Evolutionary conservation across 176 grass and related monocot genomes (phyloP).

Genomic region (Paspalum notatum): DNA sequence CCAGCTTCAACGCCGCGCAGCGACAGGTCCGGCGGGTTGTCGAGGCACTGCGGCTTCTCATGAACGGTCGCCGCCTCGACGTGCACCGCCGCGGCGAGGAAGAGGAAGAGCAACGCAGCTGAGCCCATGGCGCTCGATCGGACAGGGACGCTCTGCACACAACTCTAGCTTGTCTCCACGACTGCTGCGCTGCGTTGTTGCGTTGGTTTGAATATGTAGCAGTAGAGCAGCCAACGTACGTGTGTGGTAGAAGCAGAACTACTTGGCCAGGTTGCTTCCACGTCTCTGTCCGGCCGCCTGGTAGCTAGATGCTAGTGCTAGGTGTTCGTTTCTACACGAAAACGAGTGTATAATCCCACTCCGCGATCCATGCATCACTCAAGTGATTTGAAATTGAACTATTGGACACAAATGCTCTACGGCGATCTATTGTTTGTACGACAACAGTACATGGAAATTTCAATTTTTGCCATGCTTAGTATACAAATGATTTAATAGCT

Average conservation of each 20-base stretch:
- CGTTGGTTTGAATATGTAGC: background rate
- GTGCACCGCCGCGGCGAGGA: background rate
- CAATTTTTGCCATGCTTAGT: background rate
- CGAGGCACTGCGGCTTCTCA: conserved; percentile 14
- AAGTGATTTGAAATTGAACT: background rate
- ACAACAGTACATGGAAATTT: background rate
- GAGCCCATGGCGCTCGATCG: background rate
- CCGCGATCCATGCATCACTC: no score
- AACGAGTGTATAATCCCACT: background rate
- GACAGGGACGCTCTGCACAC: background rate
- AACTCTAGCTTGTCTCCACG: background rate
- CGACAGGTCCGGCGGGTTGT: conserved; percentile 21
- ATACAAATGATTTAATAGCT: no score
- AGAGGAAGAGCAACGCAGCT: background rate
- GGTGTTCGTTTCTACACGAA: background rate
- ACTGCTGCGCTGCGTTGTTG: background rate
- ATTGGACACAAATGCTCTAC: background rate
- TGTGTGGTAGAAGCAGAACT: no score
- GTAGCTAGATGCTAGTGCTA: background rate
- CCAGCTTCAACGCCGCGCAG: background rate
- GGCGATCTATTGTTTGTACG: background rate
- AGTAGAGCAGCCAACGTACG: background rate
- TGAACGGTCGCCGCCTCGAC: background rate
- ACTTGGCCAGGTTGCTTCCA: background rate
- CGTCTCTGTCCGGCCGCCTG: background rate